Base-by-base conservation (phyloP, 2,329 filamentous ascomycete genomes). In the Nigrospora osmanthi region DNA sequence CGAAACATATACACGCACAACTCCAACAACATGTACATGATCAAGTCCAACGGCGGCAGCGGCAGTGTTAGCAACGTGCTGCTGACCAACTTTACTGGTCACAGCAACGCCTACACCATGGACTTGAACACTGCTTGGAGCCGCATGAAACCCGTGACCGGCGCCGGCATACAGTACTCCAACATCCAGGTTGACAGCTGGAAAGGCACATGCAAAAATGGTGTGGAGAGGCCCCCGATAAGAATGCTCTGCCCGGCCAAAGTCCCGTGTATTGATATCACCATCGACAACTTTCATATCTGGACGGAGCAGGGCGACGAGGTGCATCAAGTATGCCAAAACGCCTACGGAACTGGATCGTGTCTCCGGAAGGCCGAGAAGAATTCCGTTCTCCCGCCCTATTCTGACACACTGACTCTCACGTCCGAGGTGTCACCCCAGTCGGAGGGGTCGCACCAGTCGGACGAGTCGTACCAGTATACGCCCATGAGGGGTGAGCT, bases 21-120 rank as follows among this genome's bases (percentile, higher is more conserved):
- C n/a, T 73, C 71, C 11, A 81, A 81, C 65, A 75, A 81, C 54
- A 80, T 81, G 76, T 71, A 73, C 60, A 77, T 79, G 75, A 72
- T 81, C 65, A 82, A 81, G 60, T 73, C 70, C 43, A 75, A 79
- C 52, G 78, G 78, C 36, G 78, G 78, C 34, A 67, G 58, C 46
- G 78, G 78, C 17, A 68, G 62, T 3, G 69, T 81, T 5, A 66
- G 66, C 36, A 70, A 80, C 50, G 62, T 68, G 13, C 53, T 68
- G 2, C 67, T 81, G 35, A 70, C 76, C 52, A 79, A 80, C 62
- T 82, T 81, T 58, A 75, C 78, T 54, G 78, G 78, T 35, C 75
- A 78, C 57, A 61, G 65, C 46, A 82, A 81, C 48, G 76, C 78
- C 4, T 81, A 80, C 62, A 71, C 69, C 11, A 62, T 80, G 19